Evolutionary conservation across 2,329 filamentous ascomycete species (phyloP), one percentile per base, ranked within the genome.

Genomic region (Thermothelomyces thermophilus): DNA sequence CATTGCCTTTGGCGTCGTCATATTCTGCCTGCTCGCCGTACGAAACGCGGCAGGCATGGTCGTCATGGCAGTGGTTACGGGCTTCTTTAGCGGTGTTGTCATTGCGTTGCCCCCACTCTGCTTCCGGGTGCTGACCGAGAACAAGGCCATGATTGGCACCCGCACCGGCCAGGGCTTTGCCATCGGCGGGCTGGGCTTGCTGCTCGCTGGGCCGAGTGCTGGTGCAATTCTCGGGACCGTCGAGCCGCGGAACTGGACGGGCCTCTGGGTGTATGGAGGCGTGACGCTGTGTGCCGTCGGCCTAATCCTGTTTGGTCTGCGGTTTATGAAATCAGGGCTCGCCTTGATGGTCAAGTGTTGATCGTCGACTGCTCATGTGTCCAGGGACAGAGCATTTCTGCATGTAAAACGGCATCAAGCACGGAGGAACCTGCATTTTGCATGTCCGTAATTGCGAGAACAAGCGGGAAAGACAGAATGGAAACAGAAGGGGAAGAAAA

Each of bases 51-150:
- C 56, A 6, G 64, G 62, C 20, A 58, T 71, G 17, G 57, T 73
- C 13, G 61, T 64, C 4, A 50, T 65, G 24, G 59, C 66, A 1
- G 48, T 72, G 5, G 55, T 71, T 35, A 65, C 63, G 47, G 71
- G 71, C 16, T 70, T 72, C 58, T 70, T 71, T 56, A 66, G 62
- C 19, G 72, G 72, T 36, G 67, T 68, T 35, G 65, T 73, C 58
- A 65, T 73, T 40, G 62, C 69, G 0, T 57, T 74, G 28, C 68
- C 69, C 5, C 66, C 70, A 1, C 64, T 69, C 1, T 62, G 64
- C 39, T 67, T 74, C 43, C 63, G 64, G 5, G 57, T 53, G 2
- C 56, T 75, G 14, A 73, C 70, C 0, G 48, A 57, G n/a, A 64
- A 74, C 54, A 68, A 68, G 53, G 57, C 61, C 16, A 68, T 64